phyloP scores from a whole-genome alignment of 495 filamentous ascomycete species.

The Cercophora scortea region DNA sequence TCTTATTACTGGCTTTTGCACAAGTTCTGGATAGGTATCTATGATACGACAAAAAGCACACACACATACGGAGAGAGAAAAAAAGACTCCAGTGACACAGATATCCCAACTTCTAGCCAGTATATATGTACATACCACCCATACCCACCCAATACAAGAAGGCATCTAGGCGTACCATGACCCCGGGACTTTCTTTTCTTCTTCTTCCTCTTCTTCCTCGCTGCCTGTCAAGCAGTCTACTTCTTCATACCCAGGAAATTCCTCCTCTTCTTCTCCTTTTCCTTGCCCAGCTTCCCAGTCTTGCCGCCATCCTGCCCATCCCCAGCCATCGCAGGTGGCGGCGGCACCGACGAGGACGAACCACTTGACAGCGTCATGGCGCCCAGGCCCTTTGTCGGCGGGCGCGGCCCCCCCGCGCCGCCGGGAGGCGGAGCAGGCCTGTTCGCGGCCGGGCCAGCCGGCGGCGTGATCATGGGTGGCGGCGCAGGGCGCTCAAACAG shows the following conservation, averaged over 20 bases:
- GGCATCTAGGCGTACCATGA: too few species aligned
- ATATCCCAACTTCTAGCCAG: too few species aligned
- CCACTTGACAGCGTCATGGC: slow-evolving; percentile 24
- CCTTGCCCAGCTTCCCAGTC: slow-evolving; percentile 34
- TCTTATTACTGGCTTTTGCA: too few species aligned
- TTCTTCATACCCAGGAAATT: slow-evolving; percentile 70
- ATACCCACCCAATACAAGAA: too few species aligned
- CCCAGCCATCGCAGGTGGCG: slow-evolving; percentile 28
- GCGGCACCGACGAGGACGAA: slow-evolving; percentile 2
- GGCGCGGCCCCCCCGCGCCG: slow-evolving; percentile 8
- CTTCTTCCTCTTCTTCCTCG: too few species aligned
- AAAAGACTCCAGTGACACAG: too few species aligned
- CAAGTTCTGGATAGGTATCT: too few species aligned
- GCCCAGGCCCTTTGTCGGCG: slow-evolving; percentile 21
- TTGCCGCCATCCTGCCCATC: slow-evolving; percentile 30
- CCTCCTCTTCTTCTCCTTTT: slow-evolving; percentile 59
- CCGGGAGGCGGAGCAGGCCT: slow-evolving; percentile 15
- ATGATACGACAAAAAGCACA: too few species aligned
- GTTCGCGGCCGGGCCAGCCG: slow-evolving; percentile 12
- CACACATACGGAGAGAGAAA: too few species aligned
- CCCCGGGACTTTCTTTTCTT: too few species aligned
- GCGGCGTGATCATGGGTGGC: slow-evolving; percentile 18
- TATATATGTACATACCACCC: too few species aligned
- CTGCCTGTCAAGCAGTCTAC: not conserved
- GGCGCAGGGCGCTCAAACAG: slow-evolving; percentile 72